These are phyloP conservation scores for Helminthosporium solani DNA, from an alignment of 2,329 filamentous ascomycete species.

Conservation along the genomic window DNA sequence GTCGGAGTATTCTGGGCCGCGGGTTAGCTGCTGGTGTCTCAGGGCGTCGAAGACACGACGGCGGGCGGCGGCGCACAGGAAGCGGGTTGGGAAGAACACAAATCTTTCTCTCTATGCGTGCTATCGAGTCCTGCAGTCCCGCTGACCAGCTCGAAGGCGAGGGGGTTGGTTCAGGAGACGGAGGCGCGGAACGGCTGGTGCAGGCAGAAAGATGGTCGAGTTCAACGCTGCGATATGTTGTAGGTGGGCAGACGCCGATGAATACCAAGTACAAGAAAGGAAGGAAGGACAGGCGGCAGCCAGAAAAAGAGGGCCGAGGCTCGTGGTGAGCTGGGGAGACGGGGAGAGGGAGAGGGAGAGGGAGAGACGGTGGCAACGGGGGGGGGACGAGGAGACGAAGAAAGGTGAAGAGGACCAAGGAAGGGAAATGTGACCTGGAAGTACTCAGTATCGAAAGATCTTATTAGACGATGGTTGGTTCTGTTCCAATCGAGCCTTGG, in stretches of 20 bases:
- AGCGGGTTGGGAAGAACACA: constrained; percentile 8
- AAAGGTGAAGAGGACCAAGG: constrained; percentile 1
- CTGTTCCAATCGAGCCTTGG: not conserved
- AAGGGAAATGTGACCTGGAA: constrained; percentile 3
- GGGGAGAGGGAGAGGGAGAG: constrained; percentile 1
- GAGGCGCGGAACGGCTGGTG: constrained; percentile 5
- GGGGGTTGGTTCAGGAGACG: constrained; percentile 13
- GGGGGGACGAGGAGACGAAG: constrained; percentile 2
- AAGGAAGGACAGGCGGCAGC: constrained; percentile 14
- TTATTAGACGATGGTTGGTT: not conserved
- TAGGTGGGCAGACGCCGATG: constrained; percentile 15
- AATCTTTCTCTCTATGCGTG: constrained; percentile 10
- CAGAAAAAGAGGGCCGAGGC: constrained; percentile 7
- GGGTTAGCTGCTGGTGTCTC: constrained; percentile 10
- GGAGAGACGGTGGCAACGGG: not conserved
- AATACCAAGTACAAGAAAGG: constrained; percentile 26
- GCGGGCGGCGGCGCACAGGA: constrained; percentile 16
- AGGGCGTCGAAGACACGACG: not conserved
- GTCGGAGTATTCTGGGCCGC: constrained; percentile 1
- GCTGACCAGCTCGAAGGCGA: constrained; percentile 62
- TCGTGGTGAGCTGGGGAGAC: constrained; percentile 3
- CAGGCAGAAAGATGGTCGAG: constrained; percentile 8
- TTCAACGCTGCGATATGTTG: not conserved
- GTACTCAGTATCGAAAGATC: constrained; percentile 1
- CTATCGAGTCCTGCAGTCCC: constrained; percentile 72